Evolutionary conservation across 2,329 filamentous ascomycete species (phyloP).

Genomic region (Plenodomus lindquistii): DNA sequence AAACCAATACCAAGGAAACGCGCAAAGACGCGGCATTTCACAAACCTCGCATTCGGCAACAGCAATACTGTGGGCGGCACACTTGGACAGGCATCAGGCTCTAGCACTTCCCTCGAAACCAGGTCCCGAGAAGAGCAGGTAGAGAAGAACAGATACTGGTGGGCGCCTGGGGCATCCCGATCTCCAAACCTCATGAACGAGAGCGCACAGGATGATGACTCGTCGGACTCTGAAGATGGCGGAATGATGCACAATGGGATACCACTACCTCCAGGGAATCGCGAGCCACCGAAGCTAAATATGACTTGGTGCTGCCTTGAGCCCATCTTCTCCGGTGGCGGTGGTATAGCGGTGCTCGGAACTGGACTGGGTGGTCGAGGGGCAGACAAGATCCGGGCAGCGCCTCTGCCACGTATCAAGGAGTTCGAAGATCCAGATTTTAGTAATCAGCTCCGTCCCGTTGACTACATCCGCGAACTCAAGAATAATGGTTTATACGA

Average conservation of each 20-base stretch:
- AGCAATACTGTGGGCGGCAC: constrained; percentile 28
- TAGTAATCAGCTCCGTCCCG: constrained; percentile 52
- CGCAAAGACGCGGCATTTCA: constrained; percentile 44
- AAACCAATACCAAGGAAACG: constrained; percentile 53
- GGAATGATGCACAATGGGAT: constrained; percentile 42
- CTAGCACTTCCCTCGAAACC: constrained; percentile 27
- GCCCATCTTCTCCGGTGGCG: constrained; percentile 62
- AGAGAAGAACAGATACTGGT: constrained; percentile 56
- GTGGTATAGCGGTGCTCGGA: constrained; percentile 62
- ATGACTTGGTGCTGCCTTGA: constrained; percentile 65
- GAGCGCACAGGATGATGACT: constrained; percentile 44
- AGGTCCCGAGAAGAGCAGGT: constrained; percentile 23
- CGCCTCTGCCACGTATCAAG: constrained; percentile 58
- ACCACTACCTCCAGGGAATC: constrained; percentile 36
- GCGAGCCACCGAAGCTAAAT: constrained; percentile 54
- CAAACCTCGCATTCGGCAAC: constrained; percentile 41
- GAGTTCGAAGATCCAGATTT: constrained; percentile 62
- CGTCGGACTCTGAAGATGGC: constrained; percentile 44
- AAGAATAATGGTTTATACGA: constrained; percentile 49
- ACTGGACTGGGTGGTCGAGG: constrained; percentile 53
- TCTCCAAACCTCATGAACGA: constrained; percentile 65
- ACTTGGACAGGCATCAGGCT: constrained; percentile 35
- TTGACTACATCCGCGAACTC: constrained; percentile 47
- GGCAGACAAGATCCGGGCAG: constrained; percentile 60
- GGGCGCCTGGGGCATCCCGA: constrained; percentile 59